Conservation (phyloP, 805 yeast genomes). For the Candida rishiriensis region DNA sequence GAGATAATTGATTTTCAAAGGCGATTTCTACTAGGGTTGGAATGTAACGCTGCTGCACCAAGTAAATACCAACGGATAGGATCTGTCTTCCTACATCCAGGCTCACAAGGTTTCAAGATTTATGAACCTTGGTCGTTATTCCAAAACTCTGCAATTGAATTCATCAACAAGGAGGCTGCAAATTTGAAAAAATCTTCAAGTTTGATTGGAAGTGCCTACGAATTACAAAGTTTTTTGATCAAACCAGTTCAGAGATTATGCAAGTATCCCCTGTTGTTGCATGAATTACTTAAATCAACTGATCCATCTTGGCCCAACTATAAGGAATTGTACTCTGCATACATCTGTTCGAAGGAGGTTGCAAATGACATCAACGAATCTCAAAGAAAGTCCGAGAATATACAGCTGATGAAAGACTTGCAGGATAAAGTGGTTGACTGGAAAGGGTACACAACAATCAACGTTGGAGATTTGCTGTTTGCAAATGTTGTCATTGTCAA, state of each 20-base stretch:
- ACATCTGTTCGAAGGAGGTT: slow-evolving; percentile 72
- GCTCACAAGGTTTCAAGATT: slow-evolving; percentile 70
- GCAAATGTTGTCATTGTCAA: slow-evolving; percentile 67
- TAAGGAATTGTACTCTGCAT: slow-evolving; percentile 67
- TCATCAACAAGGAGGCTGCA: slow-evolving; percentile 59
- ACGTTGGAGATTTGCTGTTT: slow-evolving; percentile 80
- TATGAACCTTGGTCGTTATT: slow-evolving; percentile 95
- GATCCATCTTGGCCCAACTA: slow-evolving; percentile 48
- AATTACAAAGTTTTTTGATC: slow-evolving; percentile 80
- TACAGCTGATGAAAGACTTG: slow-evolving; percentile 62
- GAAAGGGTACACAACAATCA: slow-evolving; percentile 79
- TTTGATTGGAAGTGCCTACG: slow-evolving; percentile 79
- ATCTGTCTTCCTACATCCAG: slow-evolving; percentile 79
- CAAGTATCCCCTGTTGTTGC: slow-evolving; percentile 82
- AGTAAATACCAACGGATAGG: slow-evolving; percentile 81
- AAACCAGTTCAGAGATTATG: slow-evolving; percentile 97
- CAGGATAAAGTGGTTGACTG: slow-evolving; percentile 79
- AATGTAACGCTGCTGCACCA: slow-evolving; percentile 77
- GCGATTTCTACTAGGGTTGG: slow-evolving; percentile 80
- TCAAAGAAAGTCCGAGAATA: slow-evolving; percentile 86
- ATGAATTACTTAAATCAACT: slow-evolving; percentile 66
- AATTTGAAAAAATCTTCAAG: slow-evolving; percentile 51
- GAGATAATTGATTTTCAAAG: slow-evolving; percentile 90
- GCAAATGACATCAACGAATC: slow-evolving; percentile 90
- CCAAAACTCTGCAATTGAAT: slow-evolving; percentile 80